Conservation (phyloP, 768 basidiomycete species). For the Hypsizygus marmoreus region DNA sequence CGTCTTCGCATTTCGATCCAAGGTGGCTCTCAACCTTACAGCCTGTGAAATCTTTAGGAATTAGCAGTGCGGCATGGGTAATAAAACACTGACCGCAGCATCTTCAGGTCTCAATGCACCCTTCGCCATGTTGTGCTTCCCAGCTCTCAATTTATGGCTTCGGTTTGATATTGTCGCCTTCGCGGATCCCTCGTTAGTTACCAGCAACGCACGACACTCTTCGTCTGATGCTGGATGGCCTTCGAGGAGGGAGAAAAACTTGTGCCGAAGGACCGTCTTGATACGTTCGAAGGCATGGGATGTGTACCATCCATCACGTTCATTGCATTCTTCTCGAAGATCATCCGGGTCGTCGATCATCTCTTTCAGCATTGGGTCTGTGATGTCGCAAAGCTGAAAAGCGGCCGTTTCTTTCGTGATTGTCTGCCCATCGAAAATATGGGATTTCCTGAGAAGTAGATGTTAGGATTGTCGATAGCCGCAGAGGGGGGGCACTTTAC, state of each 20-base stretch:
- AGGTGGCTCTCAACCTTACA: constrained; percentile 62
- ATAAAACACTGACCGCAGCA: constrained; percentile 63
- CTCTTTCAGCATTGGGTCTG: constrained; percentile 77
- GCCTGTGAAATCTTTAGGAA: constrained; percentile 44
- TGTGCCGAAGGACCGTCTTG: constrained; percentile 81
- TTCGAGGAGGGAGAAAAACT: constrained; percentile 78
- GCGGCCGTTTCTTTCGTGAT: constrained; percentile 86
- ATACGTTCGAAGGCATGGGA: constrained; percentile 78
- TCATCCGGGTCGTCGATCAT: constrained; percentile 79
- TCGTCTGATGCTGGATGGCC: constrained; percentile 72
- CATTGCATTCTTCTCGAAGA: constrained; percentile 72
- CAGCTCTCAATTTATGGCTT: constrained; percentile 56
- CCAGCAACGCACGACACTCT: constrained; percentile 69
- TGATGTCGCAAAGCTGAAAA: constrained; percentile 92
- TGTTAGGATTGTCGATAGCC: constrained; percentile 6
- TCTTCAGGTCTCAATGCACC: constrained; percentile 82
- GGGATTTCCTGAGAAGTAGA: constrained; percentile 52
- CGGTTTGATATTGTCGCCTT: constrained; percentile 42
- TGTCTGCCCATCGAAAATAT: constrained; percentile 86
- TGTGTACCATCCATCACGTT: constrained; percentile 90
- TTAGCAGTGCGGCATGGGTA: not conserved
- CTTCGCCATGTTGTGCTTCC: constrained; percentile 90
- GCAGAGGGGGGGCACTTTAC: constrained; percentile 27
- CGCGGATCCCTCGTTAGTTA: constrained; percentile 38
- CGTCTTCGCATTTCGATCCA: constrained; percentile 55